Evolutionary conservation across 2,329 filamentous ascomycete species (phyloP).

Genomic region (Lachnellula subtilissima): DNA sequence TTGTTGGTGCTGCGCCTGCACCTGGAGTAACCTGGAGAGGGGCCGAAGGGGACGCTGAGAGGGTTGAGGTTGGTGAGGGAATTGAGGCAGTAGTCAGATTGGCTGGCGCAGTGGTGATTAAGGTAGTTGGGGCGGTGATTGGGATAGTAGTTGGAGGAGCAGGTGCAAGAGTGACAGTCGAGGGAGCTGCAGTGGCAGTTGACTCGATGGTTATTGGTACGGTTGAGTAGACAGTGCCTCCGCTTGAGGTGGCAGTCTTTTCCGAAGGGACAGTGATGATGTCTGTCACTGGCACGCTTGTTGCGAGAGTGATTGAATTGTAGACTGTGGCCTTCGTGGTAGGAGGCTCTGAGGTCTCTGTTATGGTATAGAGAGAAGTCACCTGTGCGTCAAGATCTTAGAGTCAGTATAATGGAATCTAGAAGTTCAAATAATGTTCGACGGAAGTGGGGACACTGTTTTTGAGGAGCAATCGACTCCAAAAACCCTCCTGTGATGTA

Average conservation of each 20-base stretch:
- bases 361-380: constrained; percentile 31
- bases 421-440: no score
- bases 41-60: constrained; percentile 9
- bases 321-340: constrained; percentile 23
- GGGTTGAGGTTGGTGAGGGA: not conserved
- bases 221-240: constrained; percentile 9
- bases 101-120: no score
- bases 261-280: constrained; percentile 24
- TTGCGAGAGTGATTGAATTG: constrained; percentile 21
- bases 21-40: constrained; percentile 15
- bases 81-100: not conserved
- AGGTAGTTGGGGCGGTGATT: not conserved
- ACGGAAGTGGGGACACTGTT: no score
- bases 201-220: not conserved
- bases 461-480: no score
- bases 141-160: constrained; percentile 4
- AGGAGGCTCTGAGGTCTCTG: constrained; percentile 20
- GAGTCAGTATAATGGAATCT: no score
- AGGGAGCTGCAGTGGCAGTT: constrained; percentile 3
- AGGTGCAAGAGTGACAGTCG: constrained; percentile 1
- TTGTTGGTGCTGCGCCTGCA: constrained; percentile 13
- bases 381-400: constrained; percentile 28
- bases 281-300: constrained; percentile 16
- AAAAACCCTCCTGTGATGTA: no score
- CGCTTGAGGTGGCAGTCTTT: constrained; percentile 16